Conservation (phyloP, 345 rosid species). For the Populus nigra region DNA sequence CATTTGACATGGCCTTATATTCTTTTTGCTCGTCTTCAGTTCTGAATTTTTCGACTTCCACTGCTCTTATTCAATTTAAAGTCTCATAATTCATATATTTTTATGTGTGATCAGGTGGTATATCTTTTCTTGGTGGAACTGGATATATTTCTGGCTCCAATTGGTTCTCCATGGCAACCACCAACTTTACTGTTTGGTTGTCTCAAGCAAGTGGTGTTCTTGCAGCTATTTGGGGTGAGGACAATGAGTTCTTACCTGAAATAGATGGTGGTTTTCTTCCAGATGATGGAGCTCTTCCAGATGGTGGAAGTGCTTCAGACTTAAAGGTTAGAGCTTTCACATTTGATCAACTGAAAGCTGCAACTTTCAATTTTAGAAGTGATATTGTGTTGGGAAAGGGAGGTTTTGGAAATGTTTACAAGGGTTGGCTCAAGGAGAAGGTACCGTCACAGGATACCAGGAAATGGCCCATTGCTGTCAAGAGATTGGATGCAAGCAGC, state of each 20-base stretch:
- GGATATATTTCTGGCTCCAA: neutral
- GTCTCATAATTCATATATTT: too few species aligned
- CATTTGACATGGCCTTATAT: too few species aligned
- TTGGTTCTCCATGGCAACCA: too few species aligned
- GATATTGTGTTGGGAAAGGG: conserved; percentile 14
- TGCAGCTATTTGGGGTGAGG: conserved; percentile 11
- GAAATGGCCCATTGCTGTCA: conserved; percentile 15
- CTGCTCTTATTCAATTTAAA: too few species aligned
- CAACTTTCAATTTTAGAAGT: conserved; percentile 8
- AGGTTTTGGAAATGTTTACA: conserved; percentile 13
- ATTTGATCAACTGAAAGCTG: conserved; percentile 15
- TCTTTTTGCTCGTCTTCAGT: too few species aligned
- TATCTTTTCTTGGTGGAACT: conserved; percentile 10
- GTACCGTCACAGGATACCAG: neutral
- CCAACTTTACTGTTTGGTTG: neutral
- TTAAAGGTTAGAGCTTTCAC: conserved; percentile 17
- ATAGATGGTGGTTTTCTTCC: neutral
- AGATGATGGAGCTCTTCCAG: conserved; percentile 8
- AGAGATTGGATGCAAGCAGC: conserved; percentile 13
- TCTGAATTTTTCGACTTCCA: neutral
- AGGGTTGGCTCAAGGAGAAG: conserved; percentile 22
- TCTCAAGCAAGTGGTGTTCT: conserved; percentile 11
- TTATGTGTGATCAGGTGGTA: neutral
- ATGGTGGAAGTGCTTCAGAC: conserved; percentile 1
- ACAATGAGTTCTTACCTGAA: neutral